Conservation (phyloP, 2,329 filamentous ascomycete genomes). For the Penicillium palitans region DNA sequence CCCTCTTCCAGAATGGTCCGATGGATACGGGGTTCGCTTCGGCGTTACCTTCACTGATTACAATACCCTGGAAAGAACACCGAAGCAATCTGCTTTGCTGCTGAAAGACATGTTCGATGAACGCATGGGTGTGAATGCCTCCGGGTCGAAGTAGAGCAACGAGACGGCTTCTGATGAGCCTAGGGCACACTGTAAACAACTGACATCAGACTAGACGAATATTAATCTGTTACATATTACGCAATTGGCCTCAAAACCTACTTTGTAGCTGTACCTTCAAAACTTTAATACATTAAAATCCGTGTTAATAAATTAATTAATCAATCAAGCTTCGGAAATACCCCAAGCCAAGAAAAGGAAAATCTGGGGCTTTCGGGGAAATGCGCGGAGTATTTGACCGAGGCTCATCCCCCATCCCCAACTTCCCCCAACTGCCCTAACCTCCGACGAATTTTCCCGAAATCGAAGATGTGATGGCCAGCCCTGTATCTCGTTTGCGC, state of each 20-base stretch:
- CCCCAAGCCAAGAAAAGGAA: background rate
- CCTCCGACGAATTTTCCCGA: no score
- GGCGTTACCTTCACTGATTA: conserved; percentile 32
- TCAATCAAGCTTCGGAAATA: background rate
- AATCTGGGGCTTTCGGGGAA: background rate
- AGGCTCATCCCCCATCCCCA: no score
- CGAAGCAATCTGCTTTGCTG: conserved; percentile 28
- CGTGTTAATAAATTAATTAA: background rate
- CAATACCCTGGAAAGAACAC: conserved; percentile 28
- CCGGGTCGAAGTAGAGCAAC: background rate
- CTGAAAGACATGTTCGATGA: conserved; percentile 21
- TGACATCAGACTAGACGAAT: background rate
- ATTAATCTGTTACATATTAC: background rate
- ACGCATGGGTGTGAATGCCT: conserved; percentile 6
- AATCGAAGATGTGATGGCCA: no score
- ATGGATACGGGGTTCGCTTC: conserved; percentile 30
- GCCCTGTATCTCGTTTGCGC: no score
- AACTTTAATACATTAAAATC: background rate
- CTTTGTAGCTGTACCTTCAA: background rate
- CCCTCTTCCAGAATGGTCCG: conserved; percentile 28
- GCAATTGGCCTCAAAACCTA: background rate
- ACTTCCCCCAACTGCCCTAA: no score
- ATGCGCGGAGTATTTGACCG: no score
- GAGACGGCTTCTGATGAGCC: background rate
- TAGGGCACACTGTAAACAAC: background rate